Evolutionary conservation across 495 filamentous ascomycete genomes (phyloP).

Genomic region (Daldinia grandis): DNA sequence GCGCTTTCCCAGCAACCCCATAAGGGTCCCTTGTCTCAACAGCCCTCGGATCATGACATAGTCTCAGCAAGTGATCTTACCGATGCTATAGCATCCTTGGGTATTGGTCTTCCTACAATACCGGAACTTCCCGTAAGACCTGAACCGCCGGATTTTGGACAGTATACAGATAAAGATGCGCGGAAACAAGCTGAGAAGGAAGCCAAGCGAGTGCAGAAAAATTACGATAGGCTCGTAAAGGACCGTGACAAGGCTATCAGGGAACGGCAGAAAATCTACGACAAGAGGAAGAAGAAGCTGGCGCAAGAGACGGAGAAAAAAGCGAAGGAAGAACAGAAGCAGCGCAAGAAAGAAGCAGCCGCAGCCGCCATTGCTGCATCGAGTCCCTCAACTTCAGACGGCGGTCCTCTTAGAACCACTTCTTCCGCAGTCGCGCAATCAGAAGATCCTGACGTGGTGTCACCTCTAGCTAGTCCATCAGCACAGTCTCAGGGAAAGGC

Average conservation of each 20-base stretch:
- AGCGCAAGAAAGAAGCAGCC: conserved; percentile 48
- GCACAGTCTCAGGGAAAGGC: conserved; percentile 7
- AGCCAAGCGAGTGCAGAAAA: conserved; percentile 63
- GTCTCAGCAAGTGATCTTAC: conserved; percentile 25
- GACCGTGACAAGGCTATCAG: conserved; percentile 68
- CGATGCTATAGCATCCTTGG: conserved; percentile 28
- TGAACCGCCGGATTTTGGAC: conserved; percentile 55
- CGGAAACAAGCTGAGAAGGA: conserved; percentile 73
- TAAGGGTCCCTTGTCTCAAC: not conserved
- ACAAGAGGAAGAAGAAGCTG: conserved; percentile 62
- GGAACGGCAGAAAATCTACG: conserved; percentile 63
- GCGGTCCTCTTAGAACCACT: conserved; percentile 34
- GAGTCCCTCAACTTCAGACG: conserved; percentile 29
- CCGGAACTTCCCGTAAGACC: conserved; percentile 55
- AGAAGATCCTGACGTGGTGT: conserved; percentile 10
- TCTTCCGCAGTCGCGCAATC: conserved; percentile 29
- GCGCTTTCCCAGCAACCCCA: conserved; percentile 1
- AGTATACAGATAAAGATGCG: conserved; percentile 65
- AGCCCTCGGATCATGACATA: conserved; percentile 5
- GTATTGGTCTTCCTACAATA: conserved; percentile 52
- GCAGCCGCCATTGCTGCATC: conserved; percentile 13
- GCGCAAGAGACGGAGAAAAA: conserved; percentile 56
- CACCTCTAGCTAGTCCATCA: not conserved
- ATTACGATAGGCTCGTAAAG: conserved; percentile 68
- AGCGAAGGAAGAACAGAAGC: conserved; percentile 51